These are phyloP conservation scores for Lichenothelia convexa DNA, from an alignment of 495 filamentous ascomycete species.

Conservation along the genomic window DNA sequence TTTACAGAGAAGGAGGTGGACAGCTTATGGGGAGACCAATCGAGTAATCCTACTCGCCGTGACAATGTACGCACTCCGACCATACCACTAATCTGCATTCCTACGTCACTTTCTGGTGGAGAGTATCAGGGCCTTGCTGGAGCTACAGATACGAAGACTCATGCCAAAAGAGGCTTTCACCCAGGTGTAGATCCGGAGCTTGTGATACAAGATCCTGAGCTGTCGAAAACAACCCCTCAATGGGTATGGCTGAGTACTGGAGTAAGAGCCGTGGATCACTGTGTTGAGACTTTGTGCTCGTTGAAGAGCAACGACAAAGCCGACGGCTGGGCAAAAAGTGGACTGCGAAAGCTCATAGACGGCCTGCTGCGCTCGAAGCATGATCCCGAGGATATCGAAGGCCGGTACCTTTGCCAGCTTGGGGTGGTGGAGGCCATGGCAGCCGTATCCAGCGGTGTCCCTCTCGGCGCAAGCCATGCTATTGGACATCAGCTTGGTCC, in stretches of 20 bases:
- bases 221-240: slow-evolving; percentile 35
- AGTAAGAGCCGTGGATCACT: slow-evolving; percentile 45
- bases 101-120: slow-evolving; percentile 43
- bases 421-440: slow-evolving; percentile 39
- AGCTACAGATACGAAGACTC: slow-evolving; percentile 33
- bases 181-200: slow-evolving; percentile 30
- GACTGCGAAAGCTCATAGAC: slow-evolving; percentile 31
- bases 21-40: too few species aligned
- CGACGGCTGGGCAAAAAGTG: slow-evolving; percentile 26
- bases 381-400: slow-evolving; percentile 26
- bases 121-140: slow-evolving; percentile 41
- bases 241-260: slow-evolving; percentile 44
- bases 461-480: slow-evolving; percentile 42
- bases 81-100: slow-evolving; percentile 40
- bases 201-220: slow-evolving; percentile 39
- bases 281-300: slow-evolving; percentile 39
- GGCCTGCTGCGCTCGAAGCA: slow-evolving; percentile 32
- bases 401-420: slow-evolving; percentile 33
- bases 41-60: too few species aligned
- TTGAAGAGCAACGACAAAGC: slow-evolving; percentile 20
- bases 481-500: slow-evolving; percentile 53
- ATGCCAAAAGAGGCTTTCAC: slow-evolving; percentile 35
- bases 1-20: slow-evolving; percentile 25
- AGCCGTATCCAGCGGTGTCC: slow-evolving; percentile 27
- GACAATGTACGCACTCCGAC: slow-evolving; percentile 21